Evolutionary conservation across 78 protist species (phyloP).

Genomic region (Dictyostelium citrinum): DNA sequence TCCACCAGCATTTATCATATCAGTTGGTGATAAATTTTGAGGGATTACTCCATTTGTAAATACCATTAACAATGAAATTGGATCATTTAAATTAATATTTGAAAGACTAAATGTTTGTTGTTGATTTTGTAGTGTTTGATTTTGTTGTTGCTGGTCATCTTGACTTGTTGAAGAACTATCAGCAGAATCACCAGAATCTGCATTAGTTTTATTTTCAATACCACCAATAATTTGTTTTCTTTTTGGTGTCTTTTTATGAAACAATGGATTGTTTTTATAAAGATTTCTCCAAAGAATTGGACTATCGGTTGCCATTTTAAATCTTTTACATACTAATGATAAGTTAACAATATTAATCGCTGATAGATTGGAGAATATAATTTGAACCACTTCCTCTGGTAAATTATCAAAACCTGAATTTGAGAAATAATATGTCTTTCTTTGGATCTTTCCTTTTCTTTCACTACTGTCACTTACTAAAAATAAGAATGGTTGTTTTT

Average conservation of each 20-base stretch:
- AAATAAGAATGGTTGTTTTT: conserved; percentile 63
- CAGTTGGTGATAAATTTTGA: background rate
- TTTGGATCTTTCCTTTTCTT: conserved; percentile 10
- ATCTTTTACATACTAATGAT: conserved; percentile 54
- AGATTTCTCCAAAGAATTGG: conserved; percentile 30
- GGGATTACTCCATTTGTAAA: background rate
- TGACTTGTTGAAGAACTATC: background rate
- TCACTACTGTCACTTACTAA: conserved; percentile 20
- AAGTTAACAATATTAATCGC: conserved; percentile 6
- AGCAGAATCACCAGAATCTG: background rate
- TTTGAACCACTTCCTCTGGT: conserved; percentile 56
- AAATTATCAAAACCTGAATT: conserved; percentile 50
- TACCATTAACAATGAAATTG: background rate
- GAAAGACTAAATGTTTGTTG: background rate
- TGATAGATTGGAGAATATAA: conserved; percentile 18
- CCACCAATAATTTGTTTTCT: background rate
- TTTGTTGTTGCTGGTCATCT: background rate
- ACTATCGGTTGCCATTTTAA: conserved; percentile 49
- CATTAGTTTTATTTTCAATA: background rate
- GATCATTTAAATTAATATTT: background rate
- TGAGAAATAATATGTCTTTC: conserved; percentile 10
- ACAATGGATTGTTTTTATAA: background rate
- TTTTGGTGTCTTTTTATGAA: conserved; percentile 20
- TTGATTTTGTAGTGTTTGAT: background rate
- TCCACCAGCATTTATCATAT: background rate